Evolutionary conservation across 1,139 yeast species (phyloP), one percentile per base, ranked within the genome.

Genomic region (Blastobotrys raffinosifermentans): DNA sequence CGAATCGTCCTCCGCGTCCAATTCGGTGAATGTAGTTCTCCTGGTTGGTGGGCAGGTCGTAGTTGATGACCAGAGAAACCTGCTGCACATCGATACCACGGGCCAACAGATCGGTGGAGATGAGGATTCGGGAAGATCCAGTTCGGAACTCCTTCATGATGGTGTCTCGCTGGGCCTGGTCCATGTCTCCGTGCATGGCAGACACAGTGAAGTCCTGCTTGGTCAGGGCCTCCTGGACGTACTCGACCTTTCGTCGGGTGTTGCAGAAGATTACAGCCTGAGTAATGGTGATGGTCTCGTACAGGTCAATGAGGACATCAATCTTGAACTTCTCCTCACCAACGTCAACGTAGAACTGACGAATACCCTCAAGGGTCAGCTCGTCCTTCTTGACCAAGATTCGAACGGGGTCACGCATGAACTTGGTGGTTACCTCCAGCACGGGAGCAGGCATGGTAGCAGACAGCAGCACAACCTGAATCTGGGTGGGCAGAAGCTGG

Each of bases 81-180:
- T 89, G 96, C 63, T 89, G 98, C 19, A 89, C 97, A 61, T 89
- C 97, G 40, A 89, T 89, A 37, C 98, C 98, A 58, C 97, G 72
- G 1, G 98, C 97, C 94, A 96, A 87, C 31, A 91, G 93, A 61
- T 91, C 97, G 3, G 98, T 91, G 17, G 96, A 84, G 31, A 91
- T 87, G 43, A 91, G 66, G 7, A 91, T 95, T 40, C 97, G 70
- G 4, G 84, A 72, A 38, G 73, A 44, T 52, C 69, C 56, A 41
- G 61, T 51, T 58, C 77, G 60, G 48, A 68, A 72, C 55, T 87
- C 96, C 53, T 75, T 76, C 97, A 91, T 91, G 45, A 89, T 80
- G 39, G 70, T 67, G 59, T 87, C 95, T 59, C 97, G 71, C 55
- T 89, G 95, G 42, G 81, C 86, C 63, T 91, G 97, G 53, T 83